Percentiles rank a stretch among this genome's conserved stretches.
phyloP scores from a whole-genome alignment of 768 basidiomycete genomes.

The Sporobolomyces roseus region DNA sequence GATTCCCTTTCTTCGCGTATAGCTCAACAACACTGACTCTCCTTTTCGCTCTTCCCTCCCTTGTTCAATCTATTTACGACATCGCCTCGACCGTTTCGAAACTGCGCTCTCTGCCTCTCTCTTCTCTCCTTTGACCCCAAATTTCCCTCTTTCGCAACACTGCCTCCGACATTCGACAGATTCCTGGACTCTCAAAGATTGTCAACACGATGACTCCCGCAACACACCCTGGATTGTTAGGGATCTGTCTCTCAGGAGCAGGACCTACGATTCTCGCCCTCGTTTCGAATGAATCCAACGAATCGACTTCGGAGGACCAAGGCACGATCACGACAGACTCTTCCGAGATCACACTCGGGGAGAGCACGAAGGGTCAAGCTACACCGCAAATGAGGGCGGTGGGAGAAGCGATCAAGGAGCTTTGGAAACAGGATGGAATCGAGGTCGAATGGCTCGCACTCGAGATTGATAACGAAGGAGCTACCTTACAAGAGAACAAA shows the following conservation, averaged over 20 bases:
- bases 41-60: background rate
- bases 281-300: constrained; percentile 52
- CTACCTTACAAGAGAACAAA: constrained; percentile 29
- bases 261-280: constrained; percentile 96
- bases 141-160: background rate
- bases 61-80: background rate
- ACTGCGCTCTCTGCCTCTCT: too few species aligned
- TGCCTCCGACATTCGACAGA: constrained; percentile 54
- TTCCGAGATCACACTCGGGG: constrained; percentile 27
- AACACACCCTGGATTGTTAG: constrained; percentile 88
- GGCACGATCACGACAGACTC: constrained; percentile 18
- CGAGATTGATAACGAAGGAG: constrained; percentile 36
- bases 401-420: constrained; percentile 39
- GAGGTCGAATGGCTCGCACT: constrained; percentile 40
- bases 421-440: constrained; percentile 41
- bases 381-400: constrained; percentile 35
- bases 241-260: constrained; percentile 95
- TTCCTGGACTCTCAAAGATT: constrained; percentile 91
- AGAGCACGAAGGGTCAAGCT: background rate
- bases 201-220: constrained; percentile 79
- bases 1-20: too few species aligned
- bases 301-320: background rate
- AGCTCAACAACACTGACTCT: too few species aligned
- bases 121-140: background rate
- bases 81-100: too few species aligned